Conservation (phyloP, 2,329 filamentous ascomycete species). For the Xylaria sp. region DNA sequence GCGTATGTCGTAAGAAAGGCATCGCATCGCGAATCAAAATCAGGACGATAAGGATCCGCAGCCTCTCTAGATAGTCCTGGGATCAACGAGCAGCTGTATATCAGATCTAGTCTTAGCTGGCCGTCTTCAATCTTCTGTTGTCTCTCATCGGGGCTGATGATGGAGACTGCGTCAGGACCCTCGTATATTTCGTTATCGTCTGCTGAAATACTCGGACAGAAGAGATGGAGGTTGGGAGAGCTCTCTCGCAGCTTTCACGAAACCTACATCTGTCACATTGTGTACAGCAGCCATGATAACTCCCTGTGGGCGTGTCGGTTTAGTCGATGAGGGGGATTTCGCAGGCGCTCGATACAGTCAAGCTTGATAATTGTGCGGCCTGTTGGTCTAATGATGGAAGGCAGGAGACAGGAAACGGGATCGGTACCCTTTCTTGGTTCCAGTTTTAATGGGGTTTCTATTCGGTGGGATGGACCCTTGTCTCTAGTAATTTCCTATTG, state of each 20-base stretch:
- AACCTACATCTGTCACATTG: constrained; percentile 43
- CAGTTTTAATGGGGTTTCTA: no score
- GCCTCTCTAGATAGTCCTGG: constrained; percentile 72
- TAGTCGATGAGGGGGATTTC: not conserved
- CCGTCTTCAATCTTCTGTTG: constrained; percentile 64
- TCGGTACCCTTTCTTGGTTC: no score
- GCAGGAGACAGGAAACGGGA: no score
- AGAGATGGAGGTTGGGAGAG: constrained; percentile 61
- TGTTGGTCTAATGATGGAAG: no score
- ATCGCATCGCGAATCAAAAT: constrained; percentile 68
- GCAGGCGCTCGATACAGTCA: not conserved
- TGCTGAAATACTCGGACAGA: constrained; percentile 72
- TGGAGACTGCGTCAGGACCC: constrained; percentile 59
- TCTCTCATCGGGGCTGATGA: constrained; percentile 62
- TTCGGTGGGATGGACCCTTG: no score
- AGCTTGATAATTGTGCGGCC: not conserved
- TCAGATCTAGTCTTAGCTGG: constrained; percentile 66
- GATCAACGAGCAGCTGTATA: constrained; percentile 74
- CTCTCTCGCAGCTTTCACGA: constrained; percentile 42
- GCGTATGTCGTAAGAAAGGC: constrained; percentile 71
- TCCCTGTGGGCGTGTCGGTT: constrained; percentile 41
- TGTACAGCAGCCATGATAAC: constrained; percentile 45
- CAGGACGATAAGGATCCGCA: constrained; percentile 67
- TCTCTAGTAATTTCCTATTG: no score
- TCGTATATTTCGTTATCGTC: constrained; percentile 74